Conservation (phyloP, 148 eudicot species). For the Rhododendron vialii region DNA sequence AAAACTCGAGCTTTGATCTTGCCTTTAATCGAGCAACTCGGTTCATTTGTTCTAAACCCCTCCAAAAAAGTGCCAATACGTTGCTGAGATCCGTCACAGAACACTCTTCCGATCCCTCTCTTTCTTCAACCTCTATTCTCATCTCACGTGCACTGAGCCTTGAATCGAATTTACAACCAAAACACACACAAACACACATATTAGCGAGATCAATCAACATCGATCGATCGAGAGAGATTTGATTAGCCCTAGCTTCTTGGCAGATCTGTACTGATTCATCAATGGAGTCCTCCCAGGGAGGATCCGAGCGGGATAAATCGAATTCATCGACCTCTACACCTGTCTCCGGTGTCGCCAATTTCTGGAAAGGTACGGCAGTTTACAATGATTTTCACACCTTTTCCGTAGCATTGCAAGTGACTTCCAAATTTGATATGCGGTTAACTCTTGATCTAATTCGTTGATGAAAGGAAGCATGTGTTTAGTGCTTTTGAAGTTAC, state of each 20-base stretch:
- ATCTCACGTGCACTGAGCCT: background rate
- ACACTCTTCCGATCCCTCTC: background rate
- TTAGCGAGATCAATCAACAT: background rate
- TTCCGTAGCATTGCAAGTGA: background rate
- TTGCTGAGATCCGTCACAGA: background rate
- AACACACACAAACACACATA: background rate
- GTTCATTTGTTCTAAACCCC: too few species aligned
- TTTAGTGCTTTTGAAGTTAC: background rate
- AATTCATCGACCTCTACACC: slow-evolving; percentile 61
- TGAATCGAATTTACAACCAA: background rate
- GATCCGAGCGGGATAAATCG: slow-evolving; percentile 51
- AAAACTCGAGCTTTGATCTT: too few species aligned
- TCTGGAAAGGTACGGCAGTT: slow-evolving; percentile 77
- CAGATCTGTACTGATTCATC: slow-evolving; percentile 33
- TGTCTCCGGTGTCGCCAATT: slow-evolving; percentile 62
- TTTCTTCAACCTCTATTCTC: background rate
- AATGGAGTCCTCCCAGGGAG: slow-evolving; percentile 66
- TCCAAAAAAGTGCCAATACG: background rate
- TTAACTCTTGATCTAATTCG: background rate
- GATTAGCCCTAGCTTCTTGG: slow-evolving; percentile 8
- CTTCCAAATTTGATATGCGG: background rate
- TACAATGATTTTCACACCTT: background rate
- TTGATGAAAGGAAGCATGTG: background rate
- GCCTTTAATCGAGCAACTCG: too few species aligned
- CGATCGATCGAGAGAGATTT: background rate